Percentiles rank a stretch among this genome's conserved stretches.
Conservation (phyloP, 768 basidiomycete species). For the Boletus reticuloceps region DNA sequence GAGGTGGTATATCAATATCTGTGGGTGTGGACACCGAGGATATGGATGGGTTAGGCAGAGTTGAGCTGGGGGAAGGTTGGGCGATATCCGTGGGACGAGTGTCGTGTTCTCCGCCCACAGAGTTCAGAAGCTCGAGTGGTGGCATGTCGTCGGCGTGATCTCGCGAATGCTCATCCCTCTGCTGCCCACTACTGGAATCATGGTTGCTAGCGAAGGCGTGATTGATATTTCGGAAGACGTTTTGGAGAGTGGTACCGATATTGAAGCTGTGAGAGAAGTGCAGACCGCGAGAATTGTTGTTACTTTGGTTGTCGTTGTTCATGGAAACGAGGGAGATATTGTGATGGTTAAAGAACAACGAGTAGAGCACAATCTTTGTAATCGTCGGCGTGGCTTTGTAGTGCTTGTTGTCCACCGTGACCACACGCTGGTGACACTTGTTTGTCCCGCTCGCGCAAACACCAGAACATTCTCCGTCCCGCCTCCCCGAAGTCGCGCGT, state of each 20-base stretch:
- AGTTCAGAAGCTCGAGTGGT: conserved; percentile 2
- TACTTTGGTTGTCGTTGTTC: conserved; percentile 16
- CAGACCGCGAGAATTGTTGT: conserved; percentile 1
- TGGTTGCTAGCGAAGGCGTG: conserved; percentile 25
- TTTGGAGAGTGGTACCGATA: conserved; percentile 28
- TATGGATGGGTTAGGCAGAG: not conserved
- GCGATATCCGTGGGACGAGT: not conserved
- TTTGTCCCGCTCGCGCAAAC: conserved; percentile 26
- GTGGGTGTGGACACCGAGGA: not conserved
- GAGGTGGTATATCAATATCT: conserved; percentile 7
- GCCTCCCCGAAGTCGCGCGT: not conserved
- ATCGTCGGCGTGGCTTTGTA: not conserved
- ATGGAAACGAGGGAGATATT: conserved; percentile 8
- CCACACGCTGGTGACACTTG: conserved; percentile 9
- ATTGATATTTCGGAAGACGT: conserved; percentile 31
- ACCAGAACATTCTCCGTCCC: conserved; percentile 31
- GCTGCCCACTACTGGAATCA: not conserved
- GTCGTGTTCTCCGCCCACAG: not conserved
- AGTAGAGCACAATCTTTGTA: conserved; percentile 5
- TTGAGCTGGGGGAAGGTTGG: conserved; percentile 1
- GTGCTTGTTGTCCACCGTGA: not conserved
- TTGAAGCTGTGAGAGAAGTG: conserved; percentile 21
- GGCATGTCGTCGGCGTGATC: not conserved
- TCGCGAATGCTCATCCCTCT: not conserved
- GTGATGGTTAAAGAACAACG: conserved; percentile 22